Conservation (phyloP, 768 basidiomycete genomes). For the Rhizopogon roseolus region DNA sequence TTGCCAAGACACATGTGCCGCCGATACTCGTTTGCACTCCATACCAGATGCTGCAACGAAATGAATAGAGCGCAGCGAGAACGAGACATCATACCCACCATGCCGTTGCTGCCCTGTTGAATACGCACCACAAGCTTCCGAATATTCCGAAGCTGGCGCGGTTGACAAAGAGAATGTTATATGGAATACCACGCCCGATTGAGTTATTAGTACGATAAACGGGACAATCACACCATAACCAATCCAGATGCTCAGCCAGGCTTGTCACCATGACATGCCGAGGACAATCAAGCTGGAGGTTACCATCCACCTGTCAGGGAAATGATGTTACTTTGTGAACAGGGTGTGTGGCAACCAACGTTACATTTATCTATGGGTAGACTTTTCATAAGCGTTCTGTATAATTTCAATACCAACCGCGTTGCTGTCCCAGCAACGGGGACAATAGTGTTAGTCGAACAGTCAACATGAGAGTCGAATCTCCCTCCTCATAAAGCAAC, state of each 20-base stretch:
- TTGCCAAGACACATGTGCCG: slow-evolving; percentile 61
- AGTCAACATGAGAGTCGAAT: not conserved
- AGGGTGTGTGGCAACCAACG: not conserved
- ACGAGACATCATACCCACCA: slow-evolving; percentile 36
- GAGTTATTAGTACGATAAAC: slow-evolving; percentile 66
- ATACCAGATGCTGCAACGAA: slow-evolving; percentile 50
- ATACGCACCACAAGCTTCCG: slow-evolving; percentile 69
- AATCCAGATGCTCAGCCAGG: slow-evolving; percentile 71
- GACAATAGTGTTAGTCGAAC: not conserved
- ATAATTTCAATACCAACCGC: slow-evolving; percentile 26
- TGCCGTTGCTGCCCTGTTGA: slow-evolving; percentile 62
- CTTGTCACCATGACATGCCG: slow-evolving; percentile 73
- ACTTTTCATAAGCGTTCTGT: not conserved
- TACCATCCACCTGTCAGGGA: slow-evolving; percentile 54
- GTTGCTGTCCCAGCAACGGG: slow-evolving; percentile 56
- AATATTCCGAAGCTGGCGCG: slow-evolving; percentile 67
- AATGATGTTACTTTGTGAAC: not conserved
- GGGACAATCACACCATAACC: slow-evolving; percentile 53
- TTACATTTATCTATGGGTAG: not conserved
- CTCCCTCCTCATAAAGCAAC: slow-evolving; percentile 44
- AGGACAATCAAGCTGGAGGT: slow-evolving; percentile 61
- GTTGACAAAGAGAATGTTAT: slow-evolving; percentile 63
- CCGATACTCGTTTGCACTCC: slow-evolving; percentile 73
- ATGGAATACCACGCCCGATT: slow-evolving; percentile 68
- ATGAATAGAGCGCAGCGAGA: not conserved